Base-by-base conservation (phyloP, 805 yeast species). In the Saccharomycopsis fibuligera region DNA sequence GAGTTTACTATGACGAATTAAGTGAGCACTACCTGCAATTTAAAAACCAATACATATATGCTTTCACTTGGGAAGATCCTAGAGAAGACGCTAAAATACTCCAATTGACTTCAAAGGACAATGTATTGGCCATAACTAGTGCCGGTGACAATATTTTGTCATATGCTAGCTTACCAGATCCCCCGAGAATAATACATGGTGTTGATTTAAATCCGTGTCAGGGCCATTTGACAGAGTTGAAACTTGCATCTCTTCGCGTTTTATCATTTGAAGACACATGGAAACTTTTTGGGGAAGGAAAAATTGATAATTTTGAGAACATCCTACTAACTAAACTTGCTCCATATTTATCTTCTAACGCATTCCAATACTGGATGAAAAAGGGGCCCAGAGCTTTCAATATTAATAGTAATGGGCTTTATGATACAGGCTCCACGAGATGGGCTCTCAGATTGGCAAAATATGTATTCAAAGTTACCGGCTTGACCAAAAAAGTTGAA, bases 21-120 rank as follows among this genome's bases (percentile, higher is more conserved):
- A 76, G 77, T 58, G 79, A 83, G 5, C 74, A 75, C 56, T 82
- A 82, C 61, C 75, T 74, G 44, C 89, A 84, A 63, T 86, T 86
- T 68, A 78, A 76, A 51, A 74, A 83, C 60, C 89, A 86, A 66
- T 86, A 84, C 63, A 86, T 86, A 52, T 86, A 86, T 61, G 90
- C 95, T 3, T 86, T 86, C 65, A 86, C 95, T 5, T 86, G 95
- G 95, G 95, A 86, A 65, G 95, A 86, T 61, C 95, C 95, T 27
- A 73, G 83, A 49, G 93, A 84, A 66, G 95, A 86, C 67, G 76
- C 78, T 52, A 72, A 72, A 44, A 81, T 86, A 48, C 70, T 86
- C 56, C 74, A 79, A 39, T 69, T 86, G 58, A 68, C 71, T 29
- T 65, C 78, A 12, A 72, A 74, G 27, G 95, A 86, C 60, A 82